phyloP scores from a whole-genome alignment of 1,284 basidiomycete genomes.

The Malassezia sp. region DNA sequence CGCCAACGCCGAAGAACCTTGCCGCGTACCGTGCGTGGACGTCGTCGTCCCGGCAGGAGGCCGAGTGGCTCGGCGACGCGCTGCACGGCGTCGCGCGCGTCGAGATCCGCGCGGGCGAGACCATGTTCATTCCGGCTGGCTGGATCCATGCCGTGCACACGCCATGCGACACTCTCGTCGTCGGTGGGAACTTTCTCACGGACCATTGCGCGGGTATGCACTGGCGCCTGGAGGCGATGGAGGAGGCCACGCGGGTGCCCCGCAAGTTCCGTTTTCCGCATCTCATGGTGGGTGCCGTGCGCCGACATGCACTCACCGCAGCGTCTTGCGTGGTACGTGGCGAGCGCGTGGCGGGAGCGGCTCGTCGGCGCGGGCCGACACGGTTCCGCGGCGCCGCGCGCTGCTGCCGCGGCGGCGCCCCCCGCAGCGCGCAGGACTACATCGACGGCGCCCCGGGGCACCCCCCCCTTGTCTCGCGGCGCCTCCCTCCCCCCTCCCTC shows the following conservation, averaged over 20 bases:
- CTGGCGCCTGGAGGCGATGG: constrained; percentile 74
- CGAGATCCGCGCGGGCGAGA: constrained; percentile 69
- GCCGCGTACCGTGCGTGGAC: constrained; percentile 73
- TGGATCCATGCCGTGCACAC: constrained; percentile 97
- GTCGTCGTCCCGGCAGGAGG: constrained; percentile 63
- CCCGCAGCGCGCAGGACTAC: no score
- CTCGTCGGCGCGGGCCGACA: no score
- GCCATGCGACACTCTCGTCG: constrained; percentile 79
- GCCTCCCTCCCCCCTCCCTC: no score
- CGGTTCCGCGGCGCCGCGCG: no score
- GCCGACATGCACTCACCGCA: no score
- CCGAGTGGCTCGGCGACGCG: constrained; percentile 80
- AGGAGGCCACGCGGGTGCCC: constrained; percentile 81
- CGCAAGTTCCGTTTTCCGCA: constrained; percentile 84
- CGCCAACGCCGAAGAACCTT: constrained; percentile 74
- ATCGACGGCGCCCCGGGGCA: no score
- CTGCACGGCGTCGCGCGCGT: constrained; percentile 78
- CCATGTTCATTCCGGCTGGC: constrained; percentile 60
- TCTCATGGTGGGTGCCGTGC: no score
- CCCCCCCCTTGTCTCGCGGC: no score
- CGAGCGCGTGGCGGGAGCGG: constrained; percentile 23
- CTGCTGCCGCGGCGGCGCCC: no score
- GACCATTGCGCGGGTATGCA: constrained; percentile 48
- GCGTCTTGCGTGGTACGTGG: constrained; percentile 47
- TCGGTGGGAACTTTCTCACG: constrained; percentile 70